A percentile compares a stretch with the other conserved stretches of the same genome.
Evolutionary conservation across 768 basidiomycete genomes (phyloP).

Genomic region (Gymnopilus dilepis): DNA sequence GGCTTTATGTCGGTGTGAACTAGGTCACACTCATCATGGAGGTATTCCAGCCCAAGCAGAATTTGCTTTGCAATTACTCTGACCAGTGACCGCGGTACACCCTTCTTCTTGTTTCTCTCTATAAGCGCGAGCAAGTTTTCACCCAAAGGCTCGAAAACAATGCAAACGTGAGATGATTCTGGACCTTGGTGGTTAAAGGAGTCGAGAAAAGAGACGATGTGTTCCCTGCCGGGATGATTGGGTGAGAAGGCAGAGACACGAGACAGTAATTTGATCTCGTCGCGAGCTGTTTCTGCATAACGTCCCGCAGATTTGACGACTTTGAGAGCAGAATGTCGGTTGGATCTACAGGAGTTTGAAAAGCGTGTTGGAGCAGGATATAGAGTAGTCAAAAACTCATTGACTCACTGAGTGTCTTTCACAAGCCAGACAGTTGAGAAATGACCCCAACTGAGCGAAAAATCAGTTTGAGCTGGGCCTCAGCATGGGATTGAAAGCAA

Average conservation of each 20-base stretch:
- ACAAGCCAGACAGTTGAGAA: slow-evolving; percentile 96
- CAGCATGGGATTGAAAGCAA: slow-evolving; percentile 13
- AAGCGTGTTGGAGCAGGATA: slow-evolving; percentile 12
- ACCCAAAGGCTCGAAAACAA: slow-evolving; percentile 88
- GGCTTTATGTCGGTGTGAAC: slow-evolving; percentile 96
- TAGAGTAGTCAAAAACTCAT: slow-evolving; percentile 9
- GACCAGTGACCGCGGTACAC: slow-evolving; percentile 81
- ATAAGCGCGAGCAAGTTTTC: slow-evolving; percentile 78
- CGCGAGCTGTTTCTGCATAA: slow-evolving; percentile 95
- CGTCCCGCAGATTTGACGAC: slow-evolving; percentile 94
- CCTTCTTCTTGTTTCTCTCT: slow-evolving; percentile 80
- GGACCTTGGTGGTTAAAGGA: slow-evolving; percentile 81
- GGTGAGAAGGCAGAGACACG: slow-evolving; percentile 74
- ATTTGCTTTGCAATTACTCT: slow-evolving; percentile 88
- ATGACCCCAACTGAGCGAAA: slow-evolving; percentile 80
- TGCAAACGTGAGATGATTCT: slow-evolving; percentile 82
- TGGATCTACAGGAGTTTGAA: slow-evolving; percentile 47
- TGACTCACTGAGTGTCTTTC: slow-evolving; percentile 72
- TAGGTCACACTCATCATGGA: slow-evolving; percentile 91
- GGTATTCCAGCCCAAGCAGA: slow-evolving; percentile 86
- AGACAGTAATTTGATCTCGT: slow-evolving; percentile 92
- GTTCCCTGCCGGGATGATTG: slow-evolving; percentile 76
- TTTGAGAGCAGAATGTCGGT: slow-evolving; percentile 88
- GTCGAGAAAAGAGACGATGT: slow-evolving; percentile 90
- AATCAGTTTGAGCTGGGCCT: slow-evolving; percentile 30